These are phyloP conservation scores for Colletotrichum acutatum DNA, from an alignment of 2,329 filamentous ascomycete species.

Conservation along the genomic window DNA sequence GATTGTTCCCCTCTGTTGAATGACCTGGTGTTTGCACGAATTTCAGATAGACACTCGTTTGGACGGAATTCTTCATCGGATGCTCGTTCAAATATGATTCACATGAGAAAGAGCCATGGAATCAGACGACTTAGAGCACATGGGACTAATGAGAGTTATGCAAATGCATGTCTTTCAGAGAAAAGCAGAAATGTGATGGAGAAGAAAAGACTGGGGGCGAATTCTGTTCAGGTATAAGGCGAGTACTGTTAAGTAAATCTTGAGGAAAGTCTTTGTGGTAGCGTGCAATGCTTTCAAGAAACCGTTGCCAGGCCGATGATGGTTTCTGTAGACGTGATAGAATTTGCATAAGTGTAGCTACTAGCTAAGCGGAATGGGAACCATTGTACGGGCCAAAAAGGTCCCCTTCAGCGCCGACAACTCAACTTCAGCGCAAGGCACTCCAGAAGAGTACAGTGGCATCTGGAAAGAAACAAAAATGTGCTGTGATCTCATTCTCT, in stretches of 20 bases:
- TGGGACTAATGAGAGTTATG: fast-evolving
- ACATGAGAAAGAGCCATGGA: background rate
- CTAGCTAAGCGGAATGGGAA: background rate
- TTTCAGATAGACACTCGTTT: background rate
- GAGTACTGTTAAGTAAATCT: too few relatives aligned
- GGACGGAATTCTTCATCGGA: background rate
- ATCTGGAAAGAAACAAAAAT: too few relatives aligned
- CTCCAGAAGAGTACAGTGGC: background rate
- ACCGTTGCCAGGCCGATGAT: background rate
- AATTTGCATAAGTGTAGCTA: background rate
- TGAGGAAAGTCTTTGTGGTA: too few relatives aligned
- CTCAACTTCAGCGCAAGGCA: background rate
- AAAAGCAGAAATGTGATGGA: too few relatives aligned
- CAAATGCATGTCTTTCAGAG: too few relatives aligned
- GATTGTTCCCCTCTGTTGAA: background rate
- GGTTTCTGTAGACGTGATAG: background rate
- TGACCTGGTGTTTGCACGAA: background rate
- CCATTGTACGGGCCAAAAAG: background rate
- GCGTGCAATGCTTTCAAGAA: too few relatives aligned
- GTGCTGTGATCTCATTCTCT: too few relatives aligned
- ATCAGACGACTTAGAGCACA: background rate
- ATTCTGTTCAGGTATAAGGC: too few relatives aligned
- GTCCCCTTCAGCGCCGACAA: background rate
- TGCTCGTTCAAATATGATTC: background rate
- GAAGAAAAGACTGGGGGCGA: too few relatives aligned